Conservation (phyloP, 352 stramenopile genomes). For the Phytophthora colocasiae region DNA sequence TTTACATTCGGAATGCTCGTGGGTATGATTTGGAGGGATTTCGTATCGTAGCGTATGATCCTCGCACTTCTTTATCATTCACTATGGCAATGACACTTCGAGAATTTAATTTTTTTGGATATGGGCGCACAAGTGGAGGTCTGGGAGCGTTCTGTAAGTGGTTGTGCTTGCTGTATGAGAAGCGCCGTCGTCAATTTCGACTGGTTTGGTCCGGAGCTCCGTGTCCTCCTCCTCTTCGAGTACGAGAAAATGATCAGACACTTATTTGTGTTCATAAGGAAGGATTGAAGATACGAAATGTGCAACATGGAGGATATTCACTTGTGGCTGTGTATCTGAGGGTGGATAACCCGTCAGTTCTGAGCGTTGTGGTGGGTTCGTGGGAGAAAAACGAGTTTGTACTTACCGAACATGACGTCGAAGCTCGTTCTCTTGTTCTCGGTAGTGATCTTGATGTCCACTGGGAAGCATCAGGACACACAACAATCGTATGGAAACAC, state of each 20-base stretch:
- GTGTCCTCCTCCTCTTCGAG: conserved; percentile 57
- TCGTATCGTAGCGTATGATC: conserved; percentile 64
- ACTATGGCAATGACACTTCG: conserved; percentile 46
- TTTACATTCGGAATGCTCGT: conserved; percentile 48
- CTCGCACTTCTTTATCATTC: conserved; percentile 44
- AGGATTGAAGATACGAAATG: conserved; percentile 38
- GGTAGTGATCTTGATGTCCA: conserved; percentile 38
- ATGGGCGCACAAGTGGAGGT: conserved; percentile 51
- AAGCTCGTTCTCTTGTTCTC: conserved; percentile 30
- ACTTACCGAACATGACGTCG: conserved; percentile 33
- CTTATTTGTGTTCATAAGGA: conserved; percentile 74
- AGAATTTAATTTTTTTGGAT: conserved; percentile 59
- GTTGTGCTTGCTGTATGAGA: conserved; percentile 69
- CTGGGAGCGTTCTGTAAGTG: conserved; percentile 62
- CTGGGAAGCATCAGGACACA: conserved; percentile 14
- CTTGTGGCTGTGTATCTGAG: conserved; percentile 54
- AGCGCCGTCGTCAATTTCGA: conserved; percentile 52
- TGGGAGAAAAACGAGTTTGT: conserved; percentile 21
- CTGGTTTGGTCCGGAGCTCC: conserved; percentile 65
- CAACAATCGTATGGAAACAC: conserved; percentile 48
- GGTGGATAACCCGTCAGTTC: conserved; percentile 30
- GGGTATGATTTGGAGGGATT: conserved; percentile 62
- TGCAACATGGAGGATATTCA: conserved; percentile 9
- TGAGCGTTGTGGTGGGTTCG: conserved; percentile 51
- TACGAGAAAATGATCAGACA: conserved; percentile 56